Conservation (phyloP, 371 early-diverging fungal genomes). For the Saksenaea oblongispora region DNA sequence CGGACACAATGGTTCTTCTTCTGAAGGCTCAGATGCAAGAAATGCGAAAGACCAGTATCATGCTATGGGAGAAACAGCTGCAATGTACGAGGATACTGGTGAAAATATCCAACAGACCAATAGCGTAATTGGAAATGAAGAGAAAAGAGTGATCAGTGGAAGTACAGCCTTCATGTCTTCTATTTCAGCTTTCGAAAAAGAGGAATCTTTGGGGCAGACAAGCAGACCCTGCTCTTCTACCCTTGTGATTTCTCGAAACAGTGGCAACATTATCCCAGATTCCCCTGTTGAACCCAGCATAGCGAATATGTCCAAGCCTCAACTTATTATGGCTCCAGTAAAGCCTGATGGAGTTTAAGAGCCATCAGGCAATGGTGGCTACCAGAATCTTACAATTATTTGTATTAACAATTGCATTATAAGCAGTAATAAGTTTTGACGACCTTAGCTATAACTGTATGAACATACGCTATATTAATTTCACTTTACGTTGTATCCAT, state of each 20-base stretch:
- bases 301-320: no score
- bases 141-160: neutral
- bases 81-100: neutral
- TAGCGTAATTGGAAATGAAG: neutral
- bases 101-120: neutral
- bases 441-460: no score
- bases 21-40: neutral
- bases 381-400: no score
- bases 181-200: neutral
- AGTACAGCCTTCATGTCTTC: neutral
- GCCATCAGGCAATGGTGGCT: no score
- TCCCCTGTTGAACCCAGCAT: no score
- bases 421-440: no score
- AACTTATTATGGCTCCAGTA: neutral
- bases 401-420: no score
- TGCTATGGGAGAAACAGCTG: neutral
- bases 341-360: neutral
- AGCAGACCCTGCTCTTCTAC: neutral
- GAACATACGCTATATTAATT: no score
- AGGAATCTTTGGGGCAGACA: neutral
- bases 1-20: neutral
- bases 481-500: no score
- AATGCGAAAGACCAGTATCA: neutral
- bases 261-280: no score
- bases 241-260: neutral